Evolutionary conservation across 192 early-diverging fungal species (phyloP).

Genomic region (Backusella psychrophila): DNA sequence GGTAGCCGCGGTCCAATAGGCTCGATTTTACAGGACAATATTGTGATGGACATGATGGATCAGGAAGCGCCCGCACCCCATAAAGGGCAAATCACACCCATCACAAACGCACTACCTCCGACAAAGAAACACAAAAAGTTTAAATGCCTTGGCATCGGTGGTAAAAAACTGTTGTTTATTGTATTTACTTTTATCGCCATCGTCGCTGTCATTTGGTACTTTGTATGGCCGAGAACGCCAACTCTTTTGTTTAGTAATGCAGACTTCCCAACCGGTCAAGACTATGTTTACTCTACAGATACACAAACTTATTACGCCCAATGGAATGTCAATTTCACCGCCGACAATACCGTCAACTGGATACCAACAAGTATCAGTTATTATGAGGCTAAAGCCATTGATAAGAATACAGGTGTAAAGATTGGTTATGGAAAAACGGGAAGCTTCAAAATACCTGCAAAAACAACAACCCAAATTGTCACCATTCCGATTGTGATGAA

Average conservation of each 20-base stretch:
- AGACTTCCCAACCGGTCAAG: neutral
- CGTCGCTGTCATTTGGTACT: conserved; percentile 22
- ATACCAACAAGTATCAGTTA: conserved; percentile 21
- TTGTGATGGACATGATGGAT: conserved; percentile 27
- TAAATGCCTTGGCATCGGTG: neutral
- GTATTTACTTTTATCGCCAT: conserved; percentile 15
- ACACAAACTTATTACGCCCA: neutral
- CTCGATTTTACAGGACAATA: conserved; percentile 28
- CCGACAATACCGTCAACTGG: conserved; percentile 29
- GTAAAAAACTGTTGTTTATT: neutral
- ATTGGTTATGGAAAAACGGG: conserved; percentile 22
- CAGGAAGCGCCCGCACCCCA: neutral
- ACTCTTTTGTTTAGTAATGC: conserved; percentile 11
- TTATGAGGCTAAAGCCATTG: neutral
- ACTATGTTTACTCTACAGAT: neutral
- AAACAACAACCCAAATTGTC: neutral
- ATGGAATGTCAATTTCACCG: conserved; percentile 28
- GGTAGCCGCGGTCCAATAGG: conserved; percentile 14
- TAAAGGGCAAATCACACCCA: neutral
- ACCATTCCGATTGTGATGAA: conserved; percentile 16
- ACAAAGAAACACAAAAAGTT: neutral
- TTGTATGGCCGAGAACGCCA: conserved; percentile 31
- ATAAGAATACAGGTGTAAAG: neutral
- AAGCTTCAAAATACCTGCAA: conserved; percentile 7
- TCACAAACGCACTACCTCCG: neutral